A percentile compares a stretch with the other conserved stretches of the same genome.
phyloP scores from a whole-genome alignment of 345 rosid species.

The Hirschfeldia incana region DNA sequence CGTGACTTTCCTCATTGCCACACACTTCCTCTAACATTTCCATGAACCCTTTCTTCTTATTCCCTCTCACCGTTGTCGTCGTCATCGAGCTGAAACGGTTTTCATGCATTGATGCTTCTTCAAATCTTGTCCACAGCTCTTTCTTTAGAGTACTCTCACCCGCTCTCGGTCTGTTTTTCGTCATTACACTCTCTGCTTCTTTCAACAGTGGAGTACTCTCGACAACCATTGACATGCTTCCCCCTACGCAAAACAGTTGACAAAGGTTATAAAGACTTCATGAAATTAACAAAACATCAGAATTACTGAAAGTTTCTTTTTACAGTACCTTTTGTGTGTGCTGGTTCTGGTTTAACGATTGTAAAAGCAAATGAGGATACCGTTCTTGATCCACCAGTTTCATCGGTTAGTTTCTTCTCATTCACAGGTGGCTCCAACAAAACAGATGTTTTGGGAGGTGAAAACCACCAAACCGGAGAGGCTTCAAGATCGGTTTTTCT shows the following conservation, averaged over 20 bases:
- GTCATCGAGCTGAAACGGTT: constrained; percentile 35
- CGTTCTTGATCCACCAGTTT: constrained; percentile 21
- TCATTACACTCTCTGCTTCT: constrained; percentile 51
- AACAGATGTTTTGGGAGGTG: constrained; percentile 87
- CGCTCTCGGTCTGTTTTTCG: constrained; percentile 53
- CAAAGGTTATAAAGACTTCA: neutral
- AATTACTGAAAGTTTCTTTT: constrained; percentile 24
- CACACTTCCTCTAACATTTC: constrained; percentile 93
- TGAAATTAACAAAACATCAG: neutral
- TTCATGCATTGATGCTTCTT: constrained; percentile 62
- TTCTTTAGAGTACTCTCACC: constrained; percentile 92
- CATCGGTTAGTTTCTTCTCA: constrained; percentile 40
- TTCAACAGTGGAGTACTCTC: constrained; percentile 72
- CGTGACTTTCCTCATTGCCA: constrained; percentile 43
- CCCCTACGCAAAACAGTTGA: constrained; percentile 8
- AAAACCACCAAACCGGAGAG: constrained; percentile 79
- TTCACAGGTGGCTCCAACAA: constrained; percentile 58
- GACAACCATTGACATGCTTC: constrained; percentile 28
- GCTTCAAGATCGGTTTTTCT: constrained; percentile 51
- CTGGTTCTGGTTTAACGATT: constrained; percentile 14
- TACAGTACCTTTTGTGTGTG: constrained; percentile 24
- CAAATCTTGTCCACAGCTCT: constrained; percentile 94
- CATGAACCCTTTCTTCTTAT: constrained; percentile 65
- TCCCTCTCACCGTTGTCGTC: constrained; percentile 31
- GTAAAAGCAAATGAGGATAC: constrained; percentile 9